These are phyloP conservation scores for Pelargonium myrrhifolium DNA, from an alignment of 441 rosid species.

Conservation along the genomic window DNA sequence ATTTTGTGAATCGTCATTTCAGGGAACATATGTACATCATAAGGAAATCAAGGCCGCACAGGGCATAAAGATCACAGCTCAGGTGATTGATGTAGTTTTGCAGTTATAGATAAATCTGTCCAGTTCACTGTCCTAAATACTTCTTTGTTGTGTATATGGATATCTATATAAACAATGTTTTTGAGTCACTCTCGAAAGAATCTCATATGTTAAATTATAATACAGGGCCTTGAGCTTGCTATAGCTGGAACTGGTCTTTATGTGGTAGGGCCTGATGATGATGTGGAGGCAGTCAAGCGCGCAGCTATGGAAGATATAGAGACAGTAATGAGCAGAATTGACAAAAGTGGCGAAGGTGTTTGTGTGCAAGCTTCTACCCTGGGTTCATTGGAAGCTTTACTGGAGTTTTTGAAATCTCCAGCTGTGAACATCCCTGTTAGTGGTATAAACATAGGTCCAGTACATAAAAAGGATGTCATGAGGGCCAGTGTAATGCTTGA, in stretches of 20 bases:
- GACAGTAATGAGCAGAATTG: slow-evolving; percentile 75
- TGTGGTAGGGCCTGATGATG: slow-evolving; percentile 75
- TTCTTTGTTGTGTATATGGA: background rate
- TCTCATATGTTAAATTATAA: slow-evolving; percentile 15
- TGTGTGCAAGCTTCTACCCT: slow-evolving; percentile 92
- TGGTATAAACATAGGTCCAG: slow-evolving; percentile 85
- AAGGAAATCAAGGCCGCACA: slow-evolving; percentile 91
- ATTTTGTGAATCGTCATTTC: slow-evolving; percentile 25
- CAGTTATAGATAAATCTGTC: background rate
- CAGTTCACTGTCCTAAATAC: background rate
- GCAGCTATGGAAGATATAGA: slow-evolving; percentile 74
- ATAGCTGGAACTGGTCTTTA: slow-evolving; percentile 84
- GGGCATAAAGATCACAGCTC: slow-evolving; percentile 90
- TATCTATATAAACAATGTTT: background rate
- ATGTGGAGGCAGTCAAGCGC: slow-evolving; percentile 63
- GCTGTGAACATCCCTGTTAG: slow-evolving; percentile 82
- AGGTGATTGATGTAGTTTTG: slow-evolving; percentile 39
- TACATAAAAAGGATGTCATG: slow-evolving; percentile 88
- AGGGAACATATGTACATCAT: slow-evolving; percentile 87
- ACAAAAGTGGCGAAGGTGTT: slow-evolving; percentile 87
- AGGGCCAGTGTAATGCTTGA: slow-evolving; percentile 96
- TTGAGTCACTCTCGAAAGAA: background rate
- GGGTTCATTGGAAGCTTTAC: slow-evolving; percentile 91
- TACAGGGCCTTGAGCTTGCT: slow-evolving; percentile 89
- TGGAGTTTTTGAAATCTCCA: slow-evolving; percentile 81